phyloP scores from a whole-genome alignment of 169 alveolate genomes.

The Plasmodium gonderi region DNA sequence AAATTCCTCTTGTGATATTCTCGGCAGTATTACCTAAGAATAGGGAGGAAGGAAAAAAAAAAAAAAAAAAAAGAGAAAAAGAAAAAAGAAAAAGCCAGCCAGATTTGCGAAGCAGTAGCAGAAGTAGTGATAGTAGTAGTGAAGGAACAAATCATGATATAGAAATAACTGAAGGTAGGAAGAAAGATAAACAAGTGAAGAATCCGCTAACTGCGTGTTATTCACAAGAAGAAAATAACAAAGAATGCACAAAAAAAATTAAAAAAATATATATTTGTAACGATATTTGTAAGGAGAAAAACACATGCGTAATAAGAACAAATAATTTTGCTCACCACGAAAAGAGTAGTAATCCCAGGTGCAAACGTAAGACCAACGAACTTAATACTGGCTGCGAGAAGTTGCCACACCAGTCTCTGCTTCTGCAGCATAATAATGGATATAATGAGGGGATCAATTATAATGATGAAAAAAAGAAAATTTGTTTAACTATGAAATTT shows the following conservation, averaged over 20 bases:
- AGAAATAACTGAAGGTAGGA: background rate
- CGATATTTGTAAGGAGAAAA: background rate
- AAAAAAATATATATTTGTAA: background rate
- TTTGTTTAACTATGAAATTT: background rate
- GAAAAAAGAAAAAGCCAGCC: background rate
- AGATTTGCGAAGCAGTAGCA: background rate
- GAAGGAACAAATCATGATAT: background rate
- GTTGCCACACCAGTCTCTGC: background rate
- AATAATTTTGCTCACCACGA: background rate
- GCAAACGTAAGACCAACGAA: background rate
- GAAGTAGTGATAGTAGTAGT: background rate
- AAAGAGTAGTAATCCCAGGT: background rate
- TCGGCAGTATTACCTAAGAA: background rate
- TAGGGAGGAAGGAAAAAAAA: background rate
- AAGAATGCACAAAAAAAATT: background rate
- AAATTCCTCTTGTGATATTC: background rate
- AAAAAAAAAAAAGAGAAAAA: background rate
- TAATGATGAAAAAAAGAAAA: background rate
- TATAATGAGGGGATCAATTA: background rate
- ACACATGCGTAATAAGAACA: background rate
- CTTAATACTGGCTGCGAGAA: background rate
- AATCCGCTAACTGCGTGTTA: background rate
- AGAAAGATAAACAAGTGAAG: background rate
- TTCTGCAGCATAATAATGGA: background rate
- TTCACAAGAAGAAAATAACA: background rate